A percentile compares a stretch with the other conserved stretches of the same genome.
Conservation (phyloP, 2,329 filamentous ascomycete species). For the Hymenoscyphus repandus region DNA sequence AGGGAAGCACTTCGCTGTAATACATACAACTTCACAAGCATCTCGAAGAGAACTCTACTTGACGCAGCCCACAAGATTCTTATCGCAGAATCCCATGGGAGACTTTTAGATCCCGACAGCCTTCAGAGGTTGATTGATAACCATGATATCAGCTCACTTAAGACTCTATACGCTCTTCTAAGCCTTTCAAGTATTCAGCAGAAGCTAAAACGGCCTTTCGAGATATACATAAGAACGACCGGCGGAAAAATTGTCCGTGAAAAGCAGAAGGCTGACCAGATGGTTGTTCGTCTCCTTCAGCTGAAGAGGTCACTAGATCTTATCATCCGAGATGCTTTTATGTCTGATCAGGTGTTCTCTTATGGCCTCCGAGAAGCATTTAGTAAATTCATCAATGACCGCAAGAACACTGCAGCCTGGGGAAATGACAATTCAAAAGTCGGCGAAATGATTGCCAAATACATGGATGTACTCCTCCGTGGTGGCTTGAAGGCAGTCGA, state of each 20-base stretch:
- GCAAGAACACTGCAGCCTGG: slow-evolving; percentile 65
- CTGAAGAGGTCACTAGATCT: slow-evolving; percentile 76
- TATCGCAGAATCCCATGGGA: slow-evolving; percentile 60
- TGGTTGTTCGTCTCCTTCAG: slow-evolving; percentile 77
- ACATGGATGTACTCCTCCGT: slow-evolving; percentile 83
- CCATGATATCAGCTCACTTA: slow-evolving; percentile 64
- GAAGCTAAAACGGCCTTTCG: slow-evolving; percentile 68
- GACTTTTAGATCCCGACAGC: slow-evolving; percentile 60
- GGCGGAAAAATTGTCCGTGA: slow-evolving; percentile 78
- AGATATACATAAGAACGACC: slow-evolving; percentile 69
- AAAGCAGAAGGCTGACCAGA: slow-evolving; percentile 70
- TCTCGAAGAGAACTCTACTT: slow-evolving; percentile 73
- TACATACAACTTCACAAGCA: slow-evolving; percentile 73
- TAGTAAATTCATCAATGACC: slow-evolving; percentile 86
- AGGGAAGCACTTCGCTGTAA: slow-evolving; percentile 74
- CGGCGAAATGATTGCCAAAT: slow-evolving; percentile 97
- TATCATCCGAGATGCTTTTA: slow-evolving; percentile 72
- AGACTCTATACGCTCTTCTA: slow-evolving; percentile 73
- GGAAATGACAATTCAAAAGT: slow-evolving; percentile 85
- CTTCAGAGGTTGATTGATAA: slow-evolving; percentile 69
- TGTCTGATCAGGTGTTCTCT: slow-evolving; percentile 68
- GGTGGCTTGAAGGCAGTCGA: slow-evolving; percentile 83
- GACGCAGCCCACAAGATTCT: slow-evolving; percentile 67
- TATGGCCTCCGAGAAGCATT: slow-evolving; percentile 82
- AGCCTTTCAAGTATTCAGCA: slow-evolving; percentile 65